Base-by-base conservation (phyloP, 148 eudicot genomes). In the Drosera capensis region DNA sequence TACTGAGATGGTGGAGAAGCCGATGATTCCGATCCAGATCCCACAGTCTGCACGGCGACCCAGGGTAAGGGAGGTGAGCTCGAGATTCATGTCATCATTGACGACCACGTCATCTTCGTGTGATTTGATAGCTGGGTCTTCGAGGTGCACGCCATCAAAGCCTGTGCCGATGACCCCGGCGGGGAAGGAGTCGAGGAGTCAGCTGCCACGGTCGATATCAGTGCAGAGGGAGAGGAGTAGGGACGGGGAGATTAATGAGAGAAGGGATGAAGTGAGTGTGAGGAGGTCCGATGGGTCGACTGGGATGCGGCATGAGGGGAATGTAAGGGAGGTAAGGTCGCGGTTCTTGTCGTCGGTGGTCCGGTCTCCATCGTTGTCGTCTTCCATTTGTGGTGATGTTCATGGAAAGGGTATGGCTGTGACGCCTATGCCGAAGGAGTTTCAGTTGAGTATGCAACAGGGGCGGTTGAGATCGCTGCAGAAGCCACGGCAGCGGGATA, bases 51-150 rank as follows among this genome's bases (percentile, higher is more conserved):
- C 74, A 1, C 92, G 83, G 5, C 73, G 83, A 5, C 86, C 82
- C 15, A 63, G 95, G 62, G 95, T 75, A 23, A 52, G 95, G 18
- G 92, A 86, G 49, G 92, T 86, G 0, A 80, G 92, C 51, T 80
- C 95, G 5, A 55, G 95, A 15, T 86, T 80, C 53, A 86, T 78
- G 95, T 74, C 95, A 9, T 73, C 95, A 30, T 40, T 58, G 36
- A 42, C 56, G 3, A 51, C 68, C 11, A 39, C 79, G 3, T 57
- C 72, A 25, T 48, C 72, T 7, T 25, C 56, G 35, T 13, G 51
- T 26, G 54, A 51, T 29, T 55, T 49, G 5, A 41, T 44, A 14
- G 20, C 37, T 3, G 11, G 9, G 11, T 5, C 38, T 34, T 23
- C 49, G 7, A 60, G 14, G 39, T 52, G 57, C 1, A 58, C 59